Evolutionary conservation across 192 early-diverging fungal genomes (phyloP).

Genomic region (Coemansia sp.): DNA sequence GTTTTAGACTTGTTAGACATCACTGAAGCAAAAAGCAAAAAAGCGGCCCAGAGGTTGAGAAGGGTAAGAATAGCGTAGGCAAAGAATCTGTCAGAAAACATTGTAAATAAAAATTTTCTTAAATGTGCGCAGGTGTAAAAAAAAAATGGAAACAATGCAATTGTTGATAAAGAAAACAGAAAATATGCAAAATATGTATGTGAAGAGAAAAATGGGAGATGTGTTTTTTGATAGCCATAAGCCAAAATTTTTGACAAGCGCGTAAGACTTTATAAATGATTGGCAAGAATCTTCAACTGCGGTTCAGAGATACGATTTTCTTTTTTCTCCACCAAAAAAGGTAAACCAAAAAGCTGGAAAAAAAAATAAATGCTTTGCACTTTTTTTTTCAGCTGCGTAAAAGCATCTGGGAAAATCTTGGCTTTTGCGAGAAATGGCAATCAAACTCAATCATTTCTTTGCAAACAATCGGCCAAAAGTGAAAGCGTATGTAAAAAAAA

Average conservation of each 20-base stretch:
- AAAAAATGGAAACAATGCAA: neutral
- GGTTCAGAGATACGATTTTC: no score
- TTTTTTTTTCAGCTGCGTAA: no score
- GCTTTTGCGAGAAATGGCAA: no score
- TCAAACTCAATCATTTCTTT: neutral
- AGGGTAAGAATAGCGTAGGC: conserved; percentile 5
- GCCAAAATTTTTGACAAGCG: no score
- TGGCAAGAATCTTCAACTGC: no score
- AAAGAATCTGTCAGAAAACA: neutral
- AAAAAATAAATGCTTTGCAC: no score
- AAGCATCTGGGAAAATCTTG: no score
- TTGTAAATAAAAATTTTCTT: neutral
- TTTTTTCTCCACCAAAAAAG: no score
- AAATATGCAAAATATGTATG: neutral
- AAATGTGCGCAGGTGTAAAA: neutral
- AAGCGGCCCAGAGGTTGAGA: conserved; percentile 7
- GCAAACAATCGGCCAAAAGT: neutral
- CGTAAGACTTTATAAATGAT: no score
- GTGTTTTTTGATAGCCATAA: neutral
- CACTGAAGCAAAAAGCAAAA: conserved; percentile 1
- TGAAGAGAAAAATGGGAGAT: neutral
- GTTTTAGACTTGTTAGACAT: neutral
- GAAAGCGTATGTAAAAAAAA: neutral
- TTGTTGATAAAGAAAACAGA: neutral
- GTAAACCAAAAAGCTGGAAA: no score